Base-by-base conservation (phyloP, 108 stramenopile genomes). In the Nitzschia sp. region DNA sequence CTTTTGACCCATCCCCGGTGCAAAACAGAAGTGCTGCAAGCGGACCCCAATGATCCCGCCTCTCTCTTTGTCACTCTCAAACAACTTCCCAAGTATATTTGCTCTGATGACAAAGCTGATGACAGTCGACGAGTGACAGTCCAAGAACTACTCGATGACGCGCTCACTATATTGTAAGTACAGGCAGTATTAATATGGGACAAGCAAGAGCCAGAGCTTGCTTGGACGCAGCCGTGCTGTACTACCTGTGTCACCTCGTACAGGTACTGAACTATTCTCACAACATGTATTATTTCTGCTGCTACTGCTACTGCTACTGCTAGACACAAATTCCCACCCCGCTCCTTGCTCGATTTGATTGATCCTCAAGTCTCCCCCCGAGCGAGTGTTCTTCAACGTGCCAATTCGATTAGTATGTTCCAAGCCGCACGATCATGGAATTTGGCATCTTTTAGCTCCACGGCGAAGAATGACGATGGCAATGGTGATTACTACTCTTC, bases 101-200 rank as follows among this genome's bases (percentile, higher is more conserved):
- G 21, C 17, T 53, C 55, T 33, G 25, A 67, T 55, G 36, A 52
- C 8, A 15, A 9, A 32, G n/a, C 25, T 34, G n/a, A 22, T 32
- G 6, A 19, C 13, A 30, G 15, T 26, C 5, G 4, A 19, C 25
- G 2, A 45, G 60, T 80, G 6, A 38, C 66, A 0, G 58, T 72
- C 1, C 80, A 80, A 63, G 73, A 73, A 52, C 17, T 80, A 25
- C 38, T 80, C 11, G 80, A 80, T 30, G 74, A 75, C 53, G 69
- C 73, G 4, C 45, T 80, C 13, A 11, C 48, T 16, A 67, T 80
- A 9, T 53, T 80, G 80, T 75, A 75, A 75, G 78, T 73, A 21
- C 25, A n/a, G n/a, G n/a, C n/a, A n/a, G n/a, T n/a, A n/a, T n/a
- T n/a, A n/a, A n/a, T n/a, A n/a, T n/a, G n/a, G n/a, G n/a, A n/a